Evolutionary conservation across 345 rosid genomes (phyloP), one percentile per base, ranked within the genome.

Genomic region (Pistacia vera): DNA sequence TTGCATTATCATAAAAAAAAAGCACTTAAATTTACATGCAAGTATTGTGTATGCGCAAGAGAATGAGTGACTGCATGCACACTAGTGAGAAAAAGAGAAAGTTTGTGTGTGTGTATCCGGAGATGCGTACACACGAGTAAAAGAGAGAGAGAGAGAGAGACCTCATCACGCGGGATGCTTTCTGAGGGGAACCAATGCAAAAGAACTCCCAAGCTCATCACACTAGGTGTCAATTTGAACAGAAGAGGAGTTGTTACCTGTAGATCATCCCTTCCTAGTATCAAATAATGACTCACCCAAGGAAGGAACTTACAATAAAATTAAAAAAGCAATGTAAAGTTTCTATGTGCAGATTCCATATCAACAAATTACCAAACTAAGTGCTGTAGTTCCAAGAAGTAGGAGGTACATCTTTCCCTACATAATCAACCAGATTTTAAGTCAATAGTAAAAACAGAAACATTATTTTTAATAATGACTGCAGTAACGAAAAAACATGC

Each of bases 321-420:
- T 11, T 2, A 8, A 41, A 56, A 41, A 41, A 41, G 46, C 46
- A 5, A 70, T 20, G 5, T 41, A 75, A 64, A 41, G 20, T 22
- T 71, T 64, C 51, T 62, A 68, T 20, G 6, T 62, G 55, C 35
- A 65, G 66, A 57, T 51, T 62, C 1, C 9, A 60, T 51, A 73
- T 71, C 28, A 41, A 71, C 74, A 70, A 77, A 86, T 73, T 80
- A 96, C 99, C 79, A 96, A 89, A 85, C 99, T 96, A 66, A 93
- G 85, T 75, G 99, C 99, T 70, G 98, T 96, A 66, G 98, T 96
- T 77, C 99, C 98, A 72, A 97, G 90, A 72, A 97, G 98, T 81
- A 97, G 98, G 70, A 97, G 96, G 81, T 97, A 97, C 97, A 97
- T 94, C 89, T 97, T 97, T 80, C 97, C 97, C 99, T 97, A 82